phyloP scores from a whole-genome alignment of 2,329 filamentous ascomycete species.

The Colletotrichum simmondsii region DNA sequence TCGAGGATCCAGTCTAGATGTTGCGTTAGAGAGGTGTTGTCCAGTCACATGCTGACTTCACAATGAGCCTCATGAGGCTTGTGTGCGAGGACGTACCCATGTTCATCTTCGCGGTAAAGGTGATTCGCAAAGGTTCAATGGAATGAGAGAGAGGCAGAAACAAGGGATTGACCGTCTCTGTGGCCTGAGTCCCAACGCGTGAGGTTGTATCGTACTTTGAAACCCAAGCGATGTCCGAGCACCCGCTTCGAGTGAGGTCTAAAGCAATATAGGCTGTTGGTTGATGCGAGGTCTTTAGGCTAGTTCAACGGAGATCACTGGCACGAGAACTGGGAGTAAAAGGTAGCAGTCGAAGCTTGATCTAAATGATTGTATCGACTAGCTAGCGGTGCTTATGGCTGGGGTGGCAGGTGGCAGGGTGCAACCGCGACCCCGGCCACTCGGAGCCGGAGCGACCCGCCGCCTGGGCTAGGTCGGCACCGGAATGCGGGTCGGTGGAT shows the following conservation, averaged over 20 bases:
- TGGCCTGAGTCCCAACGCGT: background rate
- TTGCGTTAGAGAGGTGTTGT: constrained; percentile 10
- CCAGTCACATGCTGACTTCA: background rate
- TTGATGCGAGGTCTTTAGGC: background rate
- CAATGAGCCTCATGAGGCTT: no score
- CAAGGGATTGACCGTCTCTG: background rate
- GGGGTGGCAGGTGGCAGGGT: background rate
- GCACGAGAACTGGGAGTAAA: background rate
- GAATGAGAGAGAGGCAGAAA: background rate
- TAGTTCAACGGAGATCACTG: background rate
- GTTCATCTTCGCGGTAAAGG: constrained; percentile 7
- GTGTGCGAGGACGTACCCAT: constrained; percentile 15
- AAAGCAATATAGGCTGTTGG: background rate
- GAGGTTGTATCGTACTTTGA: background rate
- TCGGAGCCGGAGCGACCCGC: constrained; percentile 22
- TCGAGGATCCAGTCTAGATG: constrained; percentile 69
- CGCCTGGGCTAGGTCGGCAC: constrained; percentile 14
- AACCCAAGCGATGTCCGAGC: background rate
- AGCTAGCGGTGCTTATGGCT: background rate
- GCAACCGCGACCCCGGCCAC: background rate
- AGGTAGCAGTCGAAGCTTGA: background rate
- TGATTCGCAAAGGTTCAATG: background rate
- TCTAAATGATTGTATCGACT: background rate
- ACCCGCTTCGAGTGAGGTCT: background rate
- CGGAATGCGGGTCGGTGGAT: constrained; percentile 26